Conservation (phyloP, 108 stramenopile species). For the Pseudonitzschia multiseries region DNA sequence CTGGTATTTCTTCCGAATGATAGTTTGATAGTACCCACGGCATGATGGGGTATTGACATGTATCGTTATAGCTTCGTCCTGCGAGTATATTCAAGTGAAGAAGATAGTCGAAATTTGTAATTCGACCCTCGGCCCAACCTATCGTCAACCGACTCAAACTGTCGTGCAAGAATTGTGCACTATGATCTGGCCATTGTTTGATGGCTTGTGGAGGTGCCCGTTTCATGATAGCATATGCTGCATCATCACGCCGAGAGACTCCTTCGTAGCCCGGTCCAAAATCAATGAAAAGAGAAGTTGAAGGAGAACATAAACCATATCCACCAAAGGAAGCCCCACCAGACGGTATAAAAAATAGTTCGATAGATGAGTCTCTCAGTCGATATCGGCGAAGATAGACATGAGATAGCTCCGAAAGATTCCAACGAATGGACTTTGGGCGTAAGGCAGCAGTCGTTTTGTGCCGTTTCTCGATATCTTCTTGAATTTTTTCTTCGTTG, state of each 20-base stretch:
- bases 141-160: slow-evolving; percentile 79
- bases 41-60: slow-evolving; percentile 98
- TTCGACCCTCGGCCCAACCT: slow-evolving; percentile 87
- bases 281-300: slow-evolving; percentile 88
- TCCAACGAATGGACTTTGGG: slow-evolving; percentile 90
- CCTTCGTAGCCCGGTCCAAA: slow-evolving; percentile 89
- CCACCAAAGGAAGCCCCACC: slow-evolving; percentile 80
- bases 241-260: slow-evolving; percentile 75
- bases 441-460: slow-evolving; percentile 54
- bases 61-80: slow-evolving; percentile 94
- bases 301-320: slow-evolving; percentile 65
- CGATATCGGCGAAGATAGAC: slow-evolving; percentile 92
- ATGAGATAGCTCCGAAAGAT: slow-evolving; percentile 85
- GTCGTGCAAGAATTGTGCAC: slow-evolving; percentile 81
- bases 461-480: slow-evolving; percentile 44
- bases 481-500: slow-evolving; percentile 52
- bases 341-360: slow-evolving; percentile 94
- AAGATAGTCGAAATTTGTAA: slow-evolving; percentile 98
- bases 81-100: slow-evolving; percentile 93
- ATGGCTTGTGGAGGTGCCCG: slow-evolving; percentile 80
- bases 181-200: slow-evolving; percentile 89
- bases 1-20: slow-evolving; percentile 80
- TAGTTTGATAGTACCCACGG: slow-evolving; percentile 98
- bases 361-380: slow-evolving; percentile 90
- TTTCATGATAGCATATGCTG: slow-evolving; percentile 84